Base-by-base conservation (phyloP, 768 basidiomycete species). In the Hericium erinaceus region DNA sequence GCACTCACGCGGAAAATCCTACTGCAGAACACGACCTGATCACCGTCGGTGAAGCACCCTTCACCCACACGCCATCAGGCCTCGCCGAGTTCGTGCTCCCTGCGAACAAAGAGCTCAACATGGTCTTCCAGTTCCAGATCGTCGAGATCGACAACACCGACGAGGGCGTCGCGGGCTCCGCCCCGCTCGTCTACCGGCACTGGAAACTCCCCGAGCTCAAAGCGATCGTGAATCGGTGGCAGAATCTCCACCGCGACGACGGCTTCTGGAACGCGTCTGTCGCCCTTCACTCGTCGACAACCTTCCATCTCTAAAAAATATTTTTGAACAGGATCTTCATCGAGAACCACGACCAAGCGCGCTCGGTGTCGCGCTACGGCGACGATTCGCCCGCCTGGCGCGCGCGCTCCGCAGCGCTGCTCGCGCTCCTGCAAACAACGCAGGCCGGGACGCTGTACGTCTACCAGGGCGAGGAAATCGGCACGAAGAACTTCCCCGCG, bases 391-490 rank as follows among this genome's bases (percentile, higher is more conserved):
- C 68, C 1, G 69, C 77, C 59, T 83, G 82, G 77, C 79, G 87
- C 4, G 68, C 74, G 0, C 66, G 76, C 15, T 83, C 82, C 6
- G 83, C 81, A 4, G 89, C 89, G 68, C 70, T 89, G 69, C 68
- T 89, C 18, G 78, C 82, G 1, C 72, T 85, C 55, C 68, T 87
- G 39, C 77, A 88, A 60, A 72, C 79, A 39, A 78, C 82, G 1
- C 81, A 84, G 44, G 72, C 75, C 8, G 87, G 88, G 6, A 87
- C 87, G 18, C 69, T 83, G 59, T 90, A 83, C 66, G 73, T 91
- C 11, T 90, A 83, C 66, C 85, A 90, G 70, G 88, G 87, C 6
- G 76, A 89, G 67, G 89, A 90, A 65, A 75, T 90, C 0, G 87
- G 81, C 0, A 70, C 85, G 67, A 80, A 75, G 67, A 85, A 85